These are phyloP conservation scores for Pluteus cervinus DNA, from an alignment of 768 basidiomycete species.

Conservation along the genomic window DNA sequence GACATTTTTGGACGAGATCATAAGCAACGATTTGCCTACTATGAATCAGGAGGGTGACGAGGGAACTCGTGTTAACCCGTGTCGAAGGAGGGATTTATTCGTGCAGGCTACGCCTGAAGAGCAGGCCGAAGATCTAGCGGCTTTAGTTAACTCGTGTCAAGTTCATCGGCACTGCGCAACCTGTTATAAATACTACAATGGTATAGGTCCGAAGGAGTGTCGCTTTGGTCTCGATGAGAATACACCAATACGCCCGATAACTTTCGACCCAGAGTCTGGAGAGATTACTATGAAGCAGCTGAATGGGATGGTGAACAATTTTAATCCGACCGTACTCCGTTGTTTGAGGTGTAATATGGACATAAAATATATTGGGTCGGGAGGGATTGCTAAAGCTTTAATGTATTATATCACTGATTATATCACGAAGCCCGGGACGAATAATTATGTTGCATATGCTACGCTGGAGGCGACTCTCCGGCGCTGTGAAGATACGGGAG, in stretches of 20 bases:
- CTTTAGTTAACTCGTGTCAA: constrained; percentile 22
- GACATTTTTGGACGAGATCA: too few relatives aligned
- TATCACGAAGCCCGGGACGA: constrained; percentile 37
- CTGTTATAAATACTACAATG: constrained; percentile 32
- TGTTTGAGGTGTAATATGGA: constrained; percentile 39
- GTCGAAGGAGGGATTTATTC: too few relatives aligned
- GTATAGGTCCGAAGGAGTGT: constrained; percentile 18
- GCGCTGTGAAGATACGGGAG: constrained; percentile 17
- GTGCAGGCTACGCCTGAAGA: too few relatives aligned
- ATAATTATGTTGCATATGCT: constrained; percentile 33
- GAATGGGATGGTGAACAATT: constrained; percentile 38
- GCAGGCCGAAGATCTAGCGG: constrained; percentile 12
- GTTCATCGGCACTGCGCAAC: constrained; percentile 22
- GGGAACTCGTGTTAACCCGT: too few relatives aligned
- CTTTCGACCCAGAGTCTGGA: constrained; percentile 25
- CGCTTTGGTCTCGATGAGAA: constrained; percentile 21
- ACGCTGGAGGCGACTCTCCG: constrained; percentile 27
- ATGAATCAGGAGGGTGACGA: too few relatives aligned
- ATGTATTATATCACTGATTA: constrained; percentile 45
- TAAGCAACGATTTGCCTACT: constrained; percentile 6
- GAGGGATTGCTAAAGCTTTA: constrained; percentile 32
- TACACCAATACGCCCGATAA: too few relatives aligned
- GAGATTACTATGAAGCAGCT: constrained; percentile 23
- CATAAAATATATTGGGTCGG: constrained; percentile 38
- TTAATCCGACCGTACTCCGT: constrained; percentile 31